Conservation (phyloP, 768 basidiomycete species). For the Suillus luteus region DNA sequence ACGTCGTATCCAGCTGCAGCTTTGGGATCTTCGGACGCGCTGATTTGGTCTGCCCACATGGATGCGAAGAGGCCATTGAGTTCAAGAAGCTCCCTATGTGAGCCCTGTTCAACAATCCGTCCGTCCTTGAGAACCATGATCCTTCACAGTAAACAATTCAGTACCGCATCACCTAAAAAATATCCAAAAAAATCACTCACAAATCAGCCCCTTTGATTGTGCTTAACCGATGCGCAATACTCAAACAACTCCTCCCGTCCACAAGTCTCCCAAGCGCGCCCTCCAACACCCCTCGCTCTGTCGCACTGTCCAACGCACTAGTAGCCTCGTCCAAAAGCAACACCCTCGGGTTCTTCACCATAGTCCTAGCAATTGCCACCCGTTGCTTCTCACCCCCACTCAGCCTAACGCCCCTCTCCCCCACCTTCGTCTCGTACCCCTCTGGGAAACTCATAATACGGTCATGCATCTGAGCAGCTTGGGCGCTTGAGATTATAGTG, state of each 20-base stretch:
- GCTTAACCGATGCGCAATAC: conserved; percentile 28
- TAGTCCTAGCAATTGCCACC: conserved; percentile 83
- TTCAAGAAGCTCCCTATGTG: conserved; percentile 75
- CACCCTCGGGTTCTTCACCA: conserved; percentile 84
- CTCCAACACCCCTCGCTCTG: conserved; percentile 88
- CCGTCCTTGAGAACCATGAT: conserved; percentile 93
- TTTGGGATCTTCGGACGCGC: conserved; percentile 40
- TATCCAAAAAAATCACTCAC: conserved; percentile 38
- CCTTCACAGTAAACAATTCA: conserved; percentile 37
- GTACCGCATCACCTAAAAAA: background rate
- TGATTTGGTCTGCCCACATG: conserved; percentile 89
- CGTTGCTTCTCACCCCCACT: conserved; percentile 91
- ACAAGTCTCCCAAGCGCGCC: conserved; percentile 28
- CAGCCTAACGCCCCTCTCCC: conserved; percentile 85
- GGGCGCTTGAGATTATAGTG: conserved; percentile 69
- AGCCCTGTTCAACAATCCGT: conserved; percentile 80
- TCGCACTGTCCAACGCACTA: conserved; percentile 85
- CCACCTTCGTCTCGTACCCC: conserved; percentile 82
- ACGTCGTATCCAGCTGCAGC: conserved; percentile 29
- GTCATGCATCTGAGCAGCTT: conserved; percentile 87
- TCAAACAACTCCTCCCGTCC: conserved; percentile 30
- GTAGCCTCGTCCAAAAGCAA: conserved; percentile 79
- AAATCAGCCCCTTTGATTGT: conserved; percentile 63
- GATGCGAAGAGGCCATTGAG: conserved; percentile 72
- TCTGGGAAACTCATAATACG: conserved; percentile 83